Base-by-base conservation (phyloP, 768 basidiomycete species). In the Tephrocybe rancida region DNA sequence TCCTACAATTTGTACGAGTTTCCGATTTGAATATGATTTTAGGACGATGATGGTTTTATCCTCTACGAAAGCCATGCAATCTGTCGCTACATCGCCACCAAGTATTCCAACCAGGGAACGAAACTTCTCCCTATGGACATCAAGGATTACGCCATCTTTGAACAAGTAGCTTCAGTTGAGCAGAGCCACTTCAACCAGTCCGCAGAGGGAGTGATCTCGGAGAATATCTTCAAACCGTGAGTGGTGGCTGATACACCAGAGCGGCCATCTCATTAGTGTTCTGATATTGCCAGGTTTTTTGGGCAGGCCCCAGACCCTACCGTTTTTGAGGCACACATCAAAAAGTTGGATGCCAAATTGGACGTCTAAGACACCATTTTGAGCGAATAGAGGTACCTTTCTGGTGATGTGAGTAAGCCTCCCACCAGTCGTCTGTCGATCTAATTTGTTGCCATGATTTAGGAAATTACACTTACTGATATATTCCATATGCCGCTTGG, bases 81-180 rank as follows among this genome's bases (percentile, higher is more conserved):
- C n/a, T 64, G 60, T 25, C 77, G 80, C 18, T 87, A 85, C 64
- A 53, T 85, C 60, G 73, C 70, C 38, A 61, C 62, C 44, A 83
- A 82, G 61, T 77, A 83, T 56, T 61, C 72, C 1, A 52, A 63
- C 44, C 73, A 80, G 57, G 79, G 79, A 38, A 69, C 73, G 6
- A 41, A 60, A 14, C 71, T 84, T 30, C 63, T 81, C 37, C 83
- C 84, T 8, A 65, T 67, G 11, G 65, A 64, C 27, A 38, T 60
- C 32, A 65, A 75, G 47, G 62, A 65, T 19, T 41, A 55, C n/a
- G 74, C 70, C 11, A 51, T 70, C 16, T 76, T 77, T 59, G 72
- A 73, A 54, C 69, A 72, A 49, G 71, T 70, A 5, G 72, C 66
- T 14, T 78, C 74, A 29, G 61, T 77, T 57, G 86, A 87, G 64